A percentile compares a stretch with the other conserved stretches of the same genome.
phyloP scores from a whole-genome alignment of 768 basidiomycete species.

The Termitomyces heimii region DNA sequence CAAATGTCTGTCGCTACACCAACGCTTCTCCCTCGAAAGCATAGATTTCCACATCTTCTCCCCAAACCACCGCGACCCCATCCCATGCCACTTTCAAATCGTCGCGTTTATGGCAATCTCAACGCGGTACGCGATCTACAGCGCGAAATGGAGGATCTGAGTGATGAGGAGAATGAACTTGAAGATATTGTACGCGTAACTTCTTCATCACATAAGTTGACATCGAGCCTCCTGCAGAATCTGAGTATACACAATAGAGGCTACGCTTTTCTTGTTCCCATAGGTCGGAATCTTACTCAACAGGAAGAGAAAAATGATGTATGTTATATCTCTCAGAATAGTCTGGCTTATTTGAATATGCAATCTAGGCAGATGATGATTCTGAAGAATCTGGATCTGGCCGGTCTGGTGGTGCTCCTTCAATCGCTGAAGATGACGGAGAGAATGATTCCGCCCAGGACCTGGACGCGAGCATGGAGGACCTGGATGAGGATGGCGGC shows the following conservation, averaged over 20 bases:
- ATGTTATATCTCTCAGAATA: conserved; percentile 12
- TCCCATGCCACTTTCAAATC: conserved; percentile 50
- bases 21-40: conserved; percentile 66
- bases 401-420: conserved; percentile 34
- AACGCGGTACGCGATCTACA: conserved; percentile 62
- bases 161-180: conserved; percentile 79
- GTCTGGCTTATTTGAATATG: background rate
- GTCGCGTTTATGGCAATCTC: conserved; percentile 49
- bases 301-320: conserved; percentile 86
- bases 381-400: conserved; percentile 40
- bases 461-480: conserved; percentile 62
- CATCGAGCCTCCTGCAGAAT: conserved; percentile 33
- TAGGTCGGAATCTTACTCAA: conserved; percentile 67
- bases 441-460: conserved; percentile 45
- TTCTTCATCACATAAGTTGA: conserved; percentile 1
- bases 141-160: conserved; percentile 77
- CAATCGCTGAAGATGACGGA: conserved; percentile 40
- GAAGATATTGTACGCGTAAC: conserved; percentile 56
- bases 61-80: conserved; percentile 63
- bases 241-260: conserved; percentile 59
- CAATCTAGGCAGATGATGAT: conserved; percentile 41
- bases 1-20: conserved; percentile 50
- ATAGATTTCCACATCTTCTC: conserved; percentile 57
- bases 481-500: conserved; percentile 41
- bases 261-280: conserved; percentile 61